Base-by-base conservation (phyloP, 2,329 filamentous ascomycete species). In the Myotisia sp. region DNA sequence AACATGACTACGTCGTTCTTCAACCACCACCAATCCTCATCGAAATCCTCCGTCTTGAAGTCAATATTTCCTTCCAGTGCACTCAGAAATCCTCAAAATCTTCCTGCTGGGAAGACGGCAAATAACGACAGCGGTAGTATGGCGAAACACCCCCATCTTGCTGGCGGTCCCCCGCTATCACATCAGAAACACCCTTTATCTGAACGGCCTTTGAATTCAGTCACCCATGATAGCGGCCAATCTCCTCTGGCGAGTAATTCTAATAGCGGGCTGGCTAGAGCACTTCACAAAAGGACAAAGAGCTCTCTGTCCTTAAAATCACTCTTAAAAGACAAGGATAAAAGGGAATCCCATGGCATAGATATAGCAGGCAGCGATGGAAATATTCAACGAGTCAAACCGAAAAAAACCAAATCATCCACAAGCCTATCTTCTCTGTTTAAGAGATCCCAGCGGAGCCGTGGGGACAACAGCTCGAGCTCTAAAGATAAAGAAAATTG, bases 341-440 rank as follows among this genome's bases (percentile, higher is more conserved):
- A 61, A 32, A 66, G 59, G 41, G 57, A 63, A 17, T 38, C 38
- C 12, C 54, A 53, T 32, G 36, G 49, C 17, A 54, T 50, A 24
- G 52, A 54, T 24, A 32, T 43, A n/a, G 44, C 48, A 2, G 50
- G 47, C 33, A 37, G 55, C 36, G 47, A 56, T 45, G 37, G 51
- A 47, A 37, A 45, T 8, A 44, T 47, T 23, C 53, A 59, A n/a
- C 51, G 52, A 18, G 50, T 46, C 34, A 68, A 62, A 37, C 63
- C 65, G 3, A 74, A 73, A 55, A 92, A 87, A 63, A 71, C 71
- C 23, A 92, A 87, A 56, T 92, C 86, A 0, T 71, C 80, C 3
- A 80, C 80, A 20, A 92, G 85, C 52, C 66, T 95, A n/a, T 74
- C 74, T 1, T 74, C 70, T 3, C 69, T 94, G 36, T 69, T 93